Evolutionary conservation across 495 filamentous ascomycete species (phyloP).

Genomic region (Diplogelasinospora grovesii): DNA sequence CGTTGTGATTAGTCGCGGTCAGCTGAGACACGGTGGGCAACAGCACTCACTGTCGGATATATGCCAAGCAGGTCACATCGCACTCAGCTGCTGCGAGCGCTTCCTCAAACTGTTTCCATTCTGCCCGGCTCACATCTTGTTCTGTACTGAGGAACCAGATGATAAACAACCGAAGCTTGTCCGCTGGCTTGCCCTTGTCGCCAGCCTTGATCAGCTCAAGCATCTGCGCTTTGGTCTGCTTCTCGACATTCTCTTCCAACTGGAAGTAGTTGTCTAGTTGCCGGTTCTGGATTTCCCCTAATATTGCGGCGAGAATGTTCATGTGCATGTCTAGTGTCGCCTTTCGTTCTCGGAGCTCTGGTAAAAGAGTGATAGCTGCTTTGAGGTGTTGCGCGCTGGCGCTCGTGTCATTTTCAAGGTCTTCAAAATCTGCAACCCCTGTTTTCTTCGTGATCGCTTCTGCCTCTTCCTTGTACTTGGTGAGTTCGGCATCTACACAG

Average conservation of each 20-base stretch:
- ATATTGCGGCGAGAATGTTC: constrained; percentile 49
- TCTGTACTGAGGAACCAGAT: constrained; percentile 98
- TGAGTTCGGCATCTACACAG: constrained; percentile 54
- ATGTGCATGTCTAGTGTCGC: constrained; percentile 95
- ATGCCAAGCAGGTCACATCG: constrained; percentile 67
- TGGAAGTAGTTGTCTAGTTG: constrained; percentile 96
- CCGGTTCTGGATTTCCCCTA: constrained; percentile 48
- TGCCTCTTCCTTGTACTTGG: constrained; percentile 91
- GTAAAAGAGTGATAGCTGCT: constrained; percentile 85
- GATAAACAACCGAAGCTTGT: constrained; percentile 89
- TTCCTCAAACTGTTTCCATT: constrained; percentile 85
- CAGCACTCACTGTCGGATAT: constrained; percentile 67
- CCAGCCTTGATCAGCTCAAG: constrained; percentile 77
- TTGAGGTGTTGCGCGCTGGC: constrained; percentile 91
- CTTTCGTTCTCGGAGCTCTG: constrained; percentile 89
- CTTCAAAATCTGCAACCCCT: constrained; percentile 86
- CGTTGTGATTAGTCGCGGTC: constrained; percentile 23
- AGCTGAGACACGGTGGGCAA: background rate
- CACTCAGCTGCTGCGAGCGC: constrained; percentile 69
- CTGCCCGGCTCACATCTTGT: constrained; percentile 71
- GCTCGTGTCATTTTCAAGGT: constrained; percentile 82
- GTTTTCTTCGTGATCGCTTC: constrained; percentile 93
- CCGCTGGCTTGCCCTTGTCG: constrained; percentile 73
- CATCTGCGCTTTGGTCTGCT: constrained; percentile 85
- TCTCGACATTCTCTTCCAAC: constrained; percentile 87